Evolutionary conservation across 1,284 basidiomycete genomes (phyloP).

Genomic region (Rhodotorula sp.): DNA sequence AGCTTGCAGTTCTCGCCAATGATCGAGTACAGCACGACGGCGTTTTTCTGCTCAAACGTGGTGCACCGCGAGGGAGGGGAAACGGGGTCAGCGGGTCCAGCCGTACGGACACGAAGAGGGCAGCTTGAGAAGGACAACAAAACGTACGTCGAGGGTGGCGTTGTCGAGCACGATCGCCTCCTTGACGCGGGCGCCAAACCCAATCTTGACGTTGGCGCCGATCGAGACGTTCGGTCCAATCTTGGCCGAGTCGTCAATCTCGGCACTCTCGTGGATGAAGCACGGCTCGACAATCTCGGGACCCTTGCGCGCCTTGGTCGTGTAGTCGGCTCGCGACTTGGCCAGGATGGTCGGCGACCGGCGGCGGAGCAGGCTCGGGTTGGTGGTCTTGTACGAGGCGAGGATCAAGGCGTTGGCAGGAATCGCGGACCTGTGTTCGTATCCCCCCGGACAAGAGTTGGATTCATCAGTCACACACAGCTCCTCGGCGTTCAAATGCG

Average conservation of each 20-base stretch:
- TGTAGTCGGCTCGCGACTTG: constrained; percentile 39
- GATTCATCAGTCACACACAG: background rate
- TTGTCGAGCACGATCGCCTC: constrained; percentile 55
- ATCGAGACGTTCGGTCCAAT: constrained; percentile 55
- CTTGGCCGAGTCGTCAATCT: constrained; percentile 52
- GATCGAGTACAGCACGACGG: constrained; percentile 54
- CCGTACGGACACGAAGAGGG: too few relatives aligned
- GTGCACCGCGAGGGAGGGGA: too few relatives aligned
- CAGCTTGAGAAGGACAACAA: too few relatives aligned
- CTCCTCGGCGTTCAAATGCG: too few relatives aligned
- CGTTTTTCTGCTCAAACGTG: constrained; percentile 48
- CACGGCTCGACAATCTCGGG: constrained; percentile 52
- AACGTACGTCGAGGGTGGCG: constrained; percentile 49
- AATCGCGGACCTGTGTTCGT: constrained; percentile 51
- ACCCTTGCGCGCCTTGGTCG: constrained; percentile 25
- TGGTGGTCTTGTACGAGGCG: constrained; percentile 47
- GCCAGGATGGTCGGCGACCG: constrained; percentile 47
- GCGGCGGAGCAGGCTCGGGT: constrained; percentile 46
- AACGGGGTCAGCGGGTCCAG: background rate
- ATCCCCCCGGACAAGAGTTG: too few relatives aligned
- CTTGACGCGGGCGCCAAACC: constrained; percentile 53
- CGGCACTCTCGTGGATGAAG: constrained; percentile 53
- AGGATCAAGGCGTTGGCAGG: constrained; percentile 53
- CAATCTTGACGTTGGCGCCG: constrained; percentile 50
- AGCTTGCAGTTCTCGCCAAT: constrained; percentile 51